Conservation (phyloP, 768 basidiomycete species). For the Leucogyrophana mollusca region DNA sequence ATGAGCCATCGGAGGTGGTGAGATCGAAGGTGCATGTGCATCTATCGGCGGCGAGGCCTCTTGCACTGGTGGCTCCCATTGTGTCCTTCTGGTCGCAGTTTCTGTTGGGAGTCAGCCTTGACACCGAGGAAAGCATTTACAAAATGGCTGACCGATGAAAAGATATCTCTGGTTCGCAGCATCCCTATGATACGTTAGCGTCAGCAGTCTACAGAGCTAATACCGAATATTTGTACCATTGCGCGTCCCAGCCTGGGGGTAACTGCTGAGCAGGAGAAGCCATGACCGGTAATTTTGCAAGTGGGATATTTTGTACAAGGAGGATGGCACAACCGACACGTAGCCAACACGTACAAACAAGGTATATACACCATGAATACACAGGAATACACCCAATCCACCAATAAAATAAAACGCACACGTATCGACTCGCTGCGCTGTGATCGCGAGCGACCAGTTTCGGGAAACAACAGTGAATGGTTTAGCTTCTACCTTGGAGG, state of each 20-base stretch:
- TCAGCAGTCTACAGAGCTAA: neutral
- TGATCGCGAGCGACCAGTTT: no score
- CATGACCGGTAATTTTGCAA: slow-evolving; percentile 25
- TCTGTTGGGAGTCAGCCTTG: slow-evolving; percentile 47
- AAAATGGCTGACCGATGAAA: slow-evolving; percentile 73
- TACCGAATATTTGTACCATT: slow-evolving; percentile 63
- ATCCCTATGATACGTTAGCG: slow-evolving; percentile 57
- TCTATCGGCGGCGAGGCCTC: slow-evolving; percentile 36
- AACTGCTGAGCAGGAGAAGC: slow-evolving; percentile 60
- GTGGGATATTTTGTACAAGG: neutral
- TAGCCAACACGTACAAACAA: slow-evolving; percentile 21
- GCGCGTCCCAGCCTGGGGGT: slow-evolving; percentile 90
- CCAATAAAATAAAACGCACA: no score
- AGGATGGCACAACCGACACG: slow-evolving; percentile 8
- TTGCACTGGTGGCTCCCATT: slow-evolving; percentile 80
- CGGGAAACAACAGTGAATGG: no score
- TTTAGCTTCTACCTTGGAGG: no score
- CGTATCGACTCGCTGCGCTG: no score
- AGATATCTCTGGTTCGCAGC: slow-evolving; percentile 75
- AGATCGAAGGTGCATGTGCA: slow-evolving; percentile 40
- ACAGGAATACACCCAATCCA: no score
- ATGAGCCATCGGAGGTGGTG: slow-evolving; percentile 41
- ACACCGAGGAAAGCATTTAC: slow-evolving; percentile 6
- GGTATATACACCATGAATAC: no score
- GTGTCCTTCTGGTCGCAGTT: slow-evolving; percentile 75